phyloP scores from a whole-genome alignment of 768 basidiomycete genomes.

The Suillus fuscotomentosus region DNA sequence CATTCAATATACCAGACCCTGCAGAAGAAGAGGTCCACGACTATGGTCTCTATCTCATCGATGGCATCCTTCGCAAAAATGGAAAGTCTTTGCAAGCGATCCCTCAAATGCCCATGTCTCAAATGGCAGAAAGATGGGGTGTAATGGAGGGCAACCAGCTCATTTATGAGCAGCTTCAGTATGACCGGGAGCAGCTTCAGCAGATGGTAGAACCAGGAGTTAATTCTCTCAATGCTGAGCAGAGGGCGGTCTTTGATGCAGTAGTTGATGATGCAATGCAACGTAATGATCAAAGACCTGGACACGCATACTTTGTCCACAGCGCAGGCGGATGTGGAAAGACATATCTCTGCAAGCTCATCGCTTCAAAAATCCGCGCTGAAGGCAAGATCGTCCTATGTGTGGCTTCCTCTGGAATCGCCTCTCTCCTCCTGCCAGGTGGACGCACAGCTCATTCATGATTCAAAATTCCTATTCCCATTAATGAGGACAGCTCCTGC shows the following conservation, averaged over 20 bases:
- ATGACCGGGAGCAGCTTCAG: not conserved
- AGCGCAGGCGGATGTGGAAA: too few species aligned
- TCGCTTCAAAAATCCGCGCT: too few species aligned
- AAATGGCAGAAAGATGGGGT: constrained; percentile 15
- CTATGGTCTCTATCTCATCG: constrained; percentile 42
- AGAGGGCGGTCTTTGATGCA: constrained; percentile 24
- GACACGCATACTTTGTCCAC: too few species aligned
- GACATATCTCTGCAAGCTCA: too few species aligned
- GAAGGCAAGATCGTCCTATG: too few species aligned
- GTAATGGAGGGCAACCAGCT: constrained; percentile 15
- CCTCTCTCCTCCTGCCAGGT: too few species aligned
- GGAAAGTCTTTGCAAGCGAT: constrained; percentile 13
- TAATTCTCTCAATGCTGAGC: constrained; percentile 17
- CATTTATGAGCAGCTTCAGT: constrained; percentile 11
- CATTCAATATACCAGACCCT: constrained; percentile 13
- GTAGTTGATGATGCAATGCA: constrained; percentile 26
- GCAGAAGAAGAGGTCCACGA: constrained; percentile 34
- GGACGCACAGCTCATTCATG: constrained; percentile 19
- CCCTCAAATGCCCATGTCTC: constrained; percentile 16
- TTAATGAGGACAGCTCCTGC: constrained; percentile 29
- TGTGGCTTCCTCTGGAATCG: too few species aligned
- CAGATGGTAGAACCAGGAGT: constrained; percentile 6
- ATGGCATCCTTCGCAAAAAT: constrained; percentile 19
- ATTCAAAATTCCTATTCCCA: constrained; percentile 46
- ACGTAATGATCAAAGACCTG: constrained; percentile 1